A percentile compares a stretch with the other conserved stretches of the same genome.
phyloP scores from a whole-genome alignment of 768 basidiomycete genomes.

The Tephrocybe sp. region DNA sequence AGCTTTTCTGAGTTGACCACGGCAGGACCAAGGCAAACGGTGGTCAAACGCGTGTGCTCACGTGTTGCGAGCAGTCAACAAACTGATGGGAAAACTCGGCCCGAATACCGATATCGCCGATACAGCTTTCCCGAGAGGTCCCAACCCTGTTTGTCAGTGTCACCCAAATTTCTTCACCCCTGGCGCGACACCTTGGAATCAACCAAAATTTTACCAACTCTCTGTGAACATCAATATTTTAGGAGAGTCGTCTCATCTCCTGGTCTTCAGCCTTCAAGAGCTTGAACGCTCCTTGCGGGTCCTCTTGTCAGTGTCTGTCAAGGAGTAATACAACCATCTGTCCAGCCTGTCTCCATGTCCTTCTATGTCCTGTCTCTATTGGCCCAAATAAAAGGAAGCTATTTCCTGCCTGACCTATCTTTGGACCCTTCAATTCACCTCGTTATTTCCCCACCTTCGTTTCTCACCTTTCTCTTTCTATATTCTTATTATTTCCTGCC shows the following conservation, averaged over 20 bases:
- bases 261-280: background rate
- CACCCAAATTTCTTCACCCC: too few species aligned
- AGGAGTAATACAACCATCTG: constrained; percentile 3
- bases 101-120: background rate
- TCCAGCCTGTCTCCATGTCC: background rate
- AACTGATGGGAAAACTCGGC: background rate
- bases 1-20: background rate
- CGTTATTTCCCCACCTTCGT: background rate
- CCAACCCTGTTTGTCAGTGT: too few species aligned
- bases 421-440: background rate
- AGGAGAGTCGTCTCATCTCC: background rate
- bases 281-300: too few species aligned
- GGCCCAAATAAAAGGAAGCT: background rate
- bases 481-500: background rate
- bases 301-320: constrained; percentile 2
- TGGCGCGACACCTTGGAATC: too few species aligned
- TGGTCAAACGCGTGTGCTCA: too few species aligned
- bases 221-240: background rate
- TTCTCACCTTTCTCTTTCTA: background rate
- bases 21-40: background rate
- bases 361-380: background rate
- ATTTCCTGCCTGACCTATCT: background rate
- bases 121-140: too few species aligned
- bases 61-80: too few species aligned
- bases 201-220: too few species aligned